Evolutionary conservation across 768 basidiomycete genomes (phyloP), one percentile per base, ranked within the genome.

Genomic region (Pleurotus citrinopileatus): DNA sequence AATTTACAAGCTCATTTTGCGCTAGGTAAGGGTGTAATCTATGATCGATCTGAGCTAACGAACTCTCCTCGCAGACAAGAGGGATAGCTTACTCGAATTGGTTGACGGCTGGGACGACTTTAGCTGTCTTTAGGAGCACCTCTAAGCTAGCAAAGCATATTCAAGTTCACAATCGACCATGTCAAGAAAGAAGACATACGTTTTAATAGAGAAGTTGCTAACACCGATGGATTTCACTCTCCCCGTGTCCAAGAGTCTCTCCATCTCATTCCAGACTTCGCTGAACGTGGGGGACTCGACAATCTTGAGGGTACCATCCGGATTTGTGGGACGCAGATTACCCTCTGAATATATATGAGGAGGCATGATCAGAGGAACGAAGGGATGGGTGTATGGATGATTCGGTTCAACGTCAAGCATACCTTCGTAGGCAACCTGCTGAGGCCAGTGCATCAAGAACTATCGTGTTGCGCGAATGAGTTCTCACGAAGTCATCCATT

Each of bases 151-250:
- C 17, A 19, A 26, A 12, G 52, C 40, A 53, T 54, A 40, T 23
- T 28, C 12, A 40, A 13, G 19, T 32, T 19, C 15, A 6, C n/a
- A 8, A 12, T 25, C 17, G 23, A 44, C 17, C 13, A 25, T 34
- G 2, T 22, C 4, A 22, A 51, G 27, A 3, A 6, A 8, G 4
- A 17, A 19, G 4, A 63, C 73, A 10, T 53, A 81, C 79, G 71
- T 82, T 58, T 83, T 80, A 53, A 81, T 66, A 4, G 79, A 80
- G 60, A 83, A 84, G 63, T 85, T 85, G 63, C 79, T 79, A 37
- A 85, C 79, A 0, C 82, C 82, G 56, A 83, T 80, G 1, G 79
- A 75, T 51, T 64, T 74, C 5, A 72, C 78, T 59, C 74, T 76
- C 0, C 78, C 78, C 10, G 70, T 72, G 25, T 68, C 69, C 29